Conservation (phyloP, 1,139 yeast species). For the Protomyces pachydermus region DNA sequence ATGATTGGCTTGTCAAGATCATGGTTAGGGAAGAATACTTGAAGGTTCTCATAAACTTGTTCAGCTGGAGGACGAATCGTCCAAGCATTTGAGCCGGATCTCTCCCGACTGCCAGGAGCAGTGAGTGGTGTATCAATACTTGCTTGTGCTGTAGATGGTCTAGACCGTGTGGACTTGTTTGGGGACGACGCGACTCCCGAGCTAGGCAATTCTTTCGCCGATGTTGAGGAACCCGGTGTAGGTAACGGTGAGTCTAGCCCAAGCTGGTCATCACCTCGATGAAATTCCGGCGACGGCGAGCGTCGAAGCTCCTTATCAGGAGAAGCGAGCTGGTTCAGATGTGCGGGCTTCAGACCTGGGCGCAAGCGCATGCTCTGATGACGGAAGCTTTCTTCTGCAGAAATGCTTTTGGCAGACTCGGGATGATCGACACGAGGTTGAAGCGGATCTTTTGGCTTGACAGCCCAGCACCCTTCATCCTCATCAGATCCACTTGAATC, state of each 20-base stretch:
- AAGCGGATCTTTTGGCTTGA: constrained; percentile 40
- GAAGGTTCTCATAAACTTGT: constrained; percentile 84
- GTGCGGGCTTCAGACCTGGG: not conserved
- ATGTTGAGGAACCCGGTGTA: not conserved
- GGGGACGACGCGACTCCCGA: not conserved
- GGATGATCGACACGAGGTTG: constrained; percentile 26
- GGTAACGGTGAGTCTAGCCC: constrained; percentile 3
- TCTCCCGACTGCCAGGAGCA: not conserved
- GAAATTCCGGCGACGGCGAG: constrained; percentile 14
- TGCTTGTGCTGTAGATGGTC: not conserved
- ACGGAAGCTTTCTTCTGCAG: not conserved
- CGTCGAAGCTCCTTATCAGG: not conserved
- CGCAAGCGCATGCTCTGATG: constrained; percentile 19
- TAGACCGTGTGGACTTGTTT: not conserved
- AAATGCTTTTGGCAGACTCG: not conserved
- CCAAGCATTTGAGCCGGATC: constrained; percentile 34
- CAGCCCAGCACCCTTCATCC: constrained; percentile 61
- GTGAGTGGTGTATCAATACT: not conserved
- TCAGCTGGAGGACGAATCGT: constrained; percentile 92
- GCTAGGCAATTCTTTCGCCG: not conserved
- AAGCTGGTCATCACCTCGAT: constrained; percentile 10
- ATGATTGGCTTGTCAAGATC: constrained; percentile 89
- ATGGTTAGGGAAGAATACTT: constrained; percentile 84
- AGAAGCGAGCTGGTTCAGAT: too few relatives aligned
- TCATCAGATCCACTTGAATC: constrained; percentile 39